A percentile compares a stretch with the other conserved stretches of the same genome.
Conservation (phyloP, 169 alveolate species). For the Plasmodium knowlesi region DNA sequence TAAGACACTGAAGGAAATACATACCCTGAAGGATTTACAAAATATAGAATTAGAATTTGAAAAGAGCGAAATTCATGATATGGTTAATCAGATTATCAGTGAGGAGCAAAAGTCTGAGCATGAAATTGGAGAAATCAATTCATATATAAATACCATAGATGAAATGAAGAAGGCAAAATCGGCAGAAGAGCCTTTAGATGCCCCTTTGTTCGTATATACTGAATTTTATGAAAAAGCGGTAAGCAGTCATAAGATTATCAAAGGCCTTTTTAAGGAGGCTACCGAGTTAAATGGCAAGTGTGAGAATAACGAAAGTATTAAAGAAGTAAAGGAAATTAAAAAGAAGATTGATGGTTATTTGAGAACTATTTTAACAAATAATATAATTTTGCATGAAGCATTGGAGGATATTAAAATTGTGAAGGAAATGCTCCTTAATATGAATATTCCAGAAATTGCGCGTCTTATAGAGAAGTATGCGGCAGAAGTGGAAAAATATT, state of each 20-base stretch:
- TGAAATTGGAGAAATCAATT: background rate
- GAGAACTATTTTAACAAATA: background rate
- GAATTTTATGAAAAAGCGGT: background rate
- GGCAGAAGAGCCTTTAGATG: background rate
- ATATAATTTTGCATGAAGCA: background rate
- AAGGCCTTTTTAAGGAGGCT: background rate
- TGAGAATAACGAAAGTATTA: background rate
- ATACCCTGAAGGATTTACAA: background rate
- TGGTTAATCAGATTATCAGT: background rate
- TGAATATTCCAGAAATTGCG: background rate
- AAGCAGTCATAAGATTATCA: background rate
- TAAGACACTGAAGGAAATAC: background rate
- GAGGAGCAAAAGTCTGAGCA: background rate
- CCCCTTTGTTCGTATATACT: background rate
- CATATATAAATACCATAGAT: background rate
- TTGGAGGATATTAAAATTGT: background rate
- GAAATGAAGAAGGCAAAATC: background rate
- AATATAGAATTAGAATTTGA: conserved; percentile 1
- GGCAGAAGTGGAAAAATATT: background rate
- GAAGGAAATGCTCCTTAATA: background rate
- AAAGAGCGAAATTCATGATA: background rate
- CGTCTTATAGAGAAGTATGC: background rate
- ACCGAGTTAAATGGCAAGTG: background rate
- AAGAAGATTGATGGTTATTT: background rate
- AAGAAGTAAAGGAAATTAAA: background rate